Evolutionary conservation across 305 asterid genomes (phyloP).

Genomic region (Withania somnifera): DNA sequence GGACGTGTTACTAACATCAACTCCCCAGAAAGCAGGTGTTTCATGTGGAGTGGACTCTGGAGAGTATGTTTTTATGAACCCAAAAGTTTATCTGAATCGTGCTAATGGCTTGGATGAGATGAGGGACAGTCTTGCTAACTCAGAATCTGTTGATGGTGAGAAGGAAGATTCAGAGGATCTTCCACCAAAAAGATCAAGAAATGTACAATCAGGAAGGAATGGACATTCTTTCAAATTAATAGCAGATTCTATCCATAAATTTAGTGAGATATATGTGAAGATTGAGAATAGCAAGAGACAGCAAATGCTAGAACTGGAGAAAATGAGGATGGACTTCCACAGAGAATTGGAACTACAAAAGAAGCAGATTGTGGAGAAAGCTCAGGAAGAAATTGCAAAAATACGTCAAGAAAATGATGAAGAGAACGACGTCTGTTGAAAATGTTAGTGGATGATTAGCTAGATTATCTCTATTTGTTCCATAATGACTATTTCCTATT

Average conservation of each 20-base stretch:
- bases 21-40: constrained; percentile 41
- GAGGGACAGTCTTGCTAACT: constrained; percentile 71
- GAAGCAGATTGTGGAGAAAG: no score
- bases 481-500: no score
- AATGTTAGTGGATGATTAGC: no score
- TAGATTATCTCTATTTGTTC: no score
- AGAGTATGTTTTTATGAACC: constrained; percentile 52
- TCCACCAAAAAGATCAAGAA: constrained; percentile 38
- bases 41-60: constrained; percentile 78
- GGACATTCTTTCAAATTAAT: constrained; percentile 42
- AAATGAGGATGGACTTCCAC: no score
- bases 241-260: constrained; percentile 63
- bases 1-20: constrained; percentile 47
- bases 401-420: no score
- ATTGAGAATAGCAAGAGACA: constrained; percentile 44
- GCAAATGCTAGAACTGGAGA: no score
- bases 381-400: no score
- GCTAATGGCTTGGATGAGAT: constrained; percentile 67
- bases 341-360: no score
- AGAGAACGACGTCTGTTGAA: no score
- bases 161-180: constrained; percentile 47
- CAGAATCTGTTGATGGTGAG: constrained; percentile 39
- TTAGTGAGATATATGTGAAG: constrained; percentile 61
- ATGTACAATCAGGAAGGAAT: constrained; percentile 14
- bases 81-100: constrained; percentile 37